phyloP scores from a whole-genome alignment of 148 eudicot genomes.

The Camellia lanceoleosa region DNA sequence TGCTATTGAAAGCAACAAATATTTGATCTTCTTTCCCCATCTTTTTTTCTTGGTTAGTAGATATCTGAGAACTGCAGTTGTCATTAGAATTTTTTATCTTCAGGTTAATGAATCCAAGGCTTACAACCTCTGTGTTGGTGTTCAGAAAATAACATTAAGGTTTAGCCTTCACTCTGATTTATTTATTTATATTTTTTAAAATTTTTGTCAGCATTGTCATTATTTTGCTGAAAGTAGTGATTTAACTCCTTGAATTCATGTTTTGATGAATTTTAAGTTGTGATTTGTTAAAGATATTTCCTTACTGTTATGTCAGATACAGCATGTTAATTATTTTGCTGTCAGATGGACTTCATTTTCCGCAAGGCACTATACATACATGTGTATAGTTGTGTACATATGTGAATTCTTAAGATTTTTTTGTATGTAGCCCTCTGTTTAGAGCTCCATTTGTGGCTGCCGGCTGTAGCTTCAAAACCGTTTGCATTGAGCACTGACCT shows the following conservation, averaged over 20 bases:
- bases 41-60: background rate
- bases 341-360: background rate
- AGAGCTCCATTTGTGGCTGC: background rate
- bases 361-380: background rate
- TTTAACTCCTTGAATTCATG: background rate
- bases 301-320: background rate
- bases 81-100: slow-evolving; percentile 9
- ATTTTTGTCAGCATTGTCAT: background rate
- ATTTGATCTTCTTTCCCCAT: background rate
- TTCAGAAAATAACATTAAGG: slow-evolving; percentile 69
- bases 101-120: slow-evolving; percentile 76
- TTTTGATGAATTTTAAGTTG: background rate
- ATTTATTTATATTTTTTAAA: background rate
- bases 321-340: background rate
- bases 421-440: no score
- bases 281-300: background rate
- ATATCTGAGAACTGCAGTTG: background rate
- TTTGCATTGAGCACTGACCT: background rate
- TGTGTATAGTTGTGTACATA: background rate
- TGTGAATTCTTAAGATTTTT: background rate
- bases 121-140: slow-evolving; percentile 36
- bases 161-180: slow-evolving; percentile 19
- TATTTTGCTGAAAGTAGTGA: slow-evolving; percentile 1
- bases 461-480: background rate
- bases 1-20: slow-evolving; percentile 12